phyloP scores from a whole-genome alignment of 2,329 filamentous ascomycete genomes.

The Aureobasidium sp. region DNA sequence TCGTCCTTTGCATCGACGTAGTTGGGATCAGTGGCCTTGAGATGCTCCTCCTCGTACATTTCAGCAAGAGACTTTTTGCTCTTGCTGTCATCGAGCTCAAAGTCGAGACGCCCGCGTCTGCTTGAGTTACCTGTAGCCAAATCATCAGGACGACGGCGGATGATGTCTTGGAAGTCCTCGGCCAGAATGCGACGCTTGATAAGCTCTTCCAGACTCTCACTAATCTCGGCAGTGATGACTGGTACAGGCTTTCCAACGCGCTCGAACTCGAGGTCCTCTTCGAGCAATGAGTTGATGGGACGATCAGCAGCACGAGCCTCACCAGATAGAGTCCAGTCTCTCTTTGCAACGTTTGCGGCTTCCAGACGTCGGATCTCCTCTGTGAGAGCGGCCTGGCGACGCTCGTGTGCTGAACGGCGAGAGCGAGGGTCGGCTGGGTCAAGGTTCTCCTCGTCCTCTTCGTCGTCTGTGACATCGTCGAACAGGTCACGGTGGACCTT shows the following conservation, averaged over 20 bases:
- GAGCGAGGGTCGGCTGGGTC: constrained; percentile 63
- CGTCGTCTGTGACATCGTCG: constrained; percentile 63
- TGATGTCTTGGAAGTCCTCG: constrained; percentile 85
- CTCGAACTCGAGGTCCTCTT: constrained; percentile 94
- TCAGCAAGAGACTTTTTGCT: constrained; percentile 81
- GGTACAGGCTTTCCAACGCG: constrained; percentile 89
- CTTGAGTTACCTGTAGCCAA: constrained; percentile 51
- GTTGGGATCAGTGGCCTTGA: constrained; percentile 63
- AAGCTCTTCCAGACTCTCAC: constrained; percentile 82
- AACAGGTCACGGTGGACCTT: constrained; percentile 86
- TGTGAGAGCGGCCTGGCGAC: constrained; percentile 72
- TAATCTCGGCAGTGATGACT: constrained; percentile 85
- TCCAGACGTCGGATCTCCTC: constrained; percentile 91
- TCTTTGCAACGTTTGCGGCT: constrained; percentile 78
- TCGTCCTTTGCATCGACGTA: constrained; percentile 78
- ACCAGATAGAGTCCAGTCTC: constrained; percentile 82
- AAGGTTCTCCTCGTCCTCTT: constrained; percentile 50
- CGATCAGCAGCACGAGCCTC: constrained; percentile 77
- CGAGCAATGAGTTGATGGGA: constrained; percentile 83
- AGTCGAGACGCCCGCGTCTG: constrained; percentile 54
- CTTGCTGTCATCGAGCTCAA: constrained; percentile 81
- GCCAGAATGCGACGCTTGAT: constrained; percentile 90
- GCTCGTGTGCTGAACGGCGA: constrained; percentile 77
- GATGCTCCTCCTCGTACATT: constrained; percentile 87
- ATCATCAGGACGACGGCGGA: constrained; percentile 70